Percentiles rank a stretch among this genome's conserved stretches.
phyloP scores from a whole-genome alignment of 1,284 basidiomycete genomes.

The Tylopilus orsonianus region DNA sequence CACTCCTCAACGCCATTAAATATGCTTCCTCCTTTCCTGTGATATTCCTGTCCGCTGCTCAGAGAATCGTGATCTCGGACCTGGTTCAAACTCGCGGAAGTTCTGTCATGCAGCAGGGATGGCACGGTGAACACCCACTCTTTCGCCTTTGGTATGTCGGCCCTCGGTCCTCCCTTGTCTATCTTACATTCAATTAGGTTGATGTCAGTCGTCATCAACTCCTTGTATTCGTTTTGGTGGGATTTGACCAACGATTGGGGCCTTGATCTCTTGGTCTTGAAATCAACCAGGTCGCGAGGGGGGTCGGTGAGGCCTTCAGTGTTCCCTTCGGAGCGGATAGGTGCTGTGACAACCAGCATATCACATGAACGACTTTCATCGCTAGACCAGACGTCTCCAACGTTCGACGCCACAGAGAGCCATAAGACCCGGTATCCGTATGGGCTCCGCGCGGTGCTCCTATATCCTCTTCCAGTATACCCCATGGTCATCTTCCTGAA shows the following conservation, averaged over 20 bases:
- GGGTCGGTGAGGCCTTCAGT: constrained; percentile 40
- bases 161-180: not conserved
- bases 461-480: constrained; percentile 85
- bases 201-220: constrained; percentile 83
- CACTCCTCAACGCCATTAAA: constrained; percentile 93
- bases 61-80: constrained; percentile 66
- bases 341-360: constrained; percentile 28
- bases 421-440: constrained; percentile 47
- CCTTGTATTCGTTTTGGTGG: constrained; percentile 98
- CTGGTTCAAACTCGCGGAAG: constrained; percentile 50
- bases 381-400: constrained; percentile 6
- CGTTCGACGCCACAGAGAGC: constrained; percentile 26
- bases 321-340: constrained; percentile 47
- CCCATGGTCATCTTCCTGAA: constrained; percentile 84
- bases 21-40: constrained; percentile 98
- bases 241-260: constrained; percentile 99
- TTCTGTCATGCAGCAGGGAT: constrained; percentile 45
- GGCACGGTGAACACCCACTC: constrained; percentile 76
- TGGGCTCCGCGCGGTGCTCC: constrained; percentile 69
- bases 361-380: constrained; percentile 27
- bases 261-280: constrained; percentile 66
- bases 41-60: constrained; percentile 89
- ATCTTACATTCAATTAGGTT: constrained; percentile 56
- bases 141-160: constrained; percentile 79
- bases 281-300: constrained; percentile 24